phyloP scores from a whole-genome alignment of 805 yeast species.

The Myxozyma udenii region DNA sequence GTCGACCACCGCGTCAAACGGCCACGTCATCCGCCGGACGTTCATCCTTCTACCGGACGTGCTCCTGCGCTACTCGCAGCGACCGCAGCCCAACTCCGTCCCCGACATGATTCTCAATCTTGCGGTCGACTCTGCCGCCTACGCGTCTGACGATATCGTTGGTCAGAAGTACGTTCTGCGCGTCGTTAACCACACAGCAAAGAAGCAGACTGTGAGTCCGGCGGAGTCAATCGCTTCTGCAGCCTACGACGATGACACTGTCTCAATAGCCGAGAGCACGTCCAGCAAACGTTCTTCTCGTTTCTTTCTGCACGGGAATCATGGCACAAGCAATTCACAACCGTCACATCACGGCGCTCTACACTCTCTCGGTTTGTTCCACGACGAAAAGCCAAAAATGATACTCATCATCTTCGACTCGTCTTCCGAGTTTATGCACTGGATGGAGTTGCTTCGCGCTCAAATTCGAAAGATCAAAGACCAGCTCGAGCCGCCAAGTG shows the following conservation, averaged over 20 bases:
- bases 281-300: slow-evolving; percentile 6
- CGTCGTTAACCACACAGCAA: slow-evolving; percentile 12
- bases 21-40: slow-evolving; percentile 8
- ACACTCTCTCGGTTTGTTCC: slow-evolving; percentile 10
- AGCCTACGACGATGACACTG: not conserved
- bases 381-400: slow-evolving; percentile 17
- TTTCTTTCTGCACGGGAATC: slow-evolving; percentile 3
- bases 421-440: slow-evolving; percentile 19
- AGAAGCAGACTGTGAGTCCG: not conserved
- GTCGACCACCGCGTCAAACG: not conserved
- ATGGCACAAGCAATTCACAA: not conserved
- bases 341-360: slow-evolving; percentile 3
- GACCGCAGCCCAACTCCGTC: slow-evolving; percentile 1
- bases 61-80: slow-evolving; percentile 14
- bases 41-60: slow-evolving; percentile 18
- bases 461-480: slow-evolving; percentile 11
- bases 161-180: slow-evolving; percentile 26
- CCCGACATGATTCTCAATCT: slow-evolving; percentile 17
- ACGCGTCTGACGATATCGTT: slow-evolving; percentile 27
- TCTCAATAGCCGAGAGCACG: not conserved
- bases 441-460: slow-evolving; percentile 22
- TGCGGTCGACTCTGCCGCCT: slow-evolving; percentile 20
- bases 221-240: not conserved
- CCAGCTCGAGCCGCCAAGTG: not conserved
- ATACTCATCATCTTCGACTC: slow-evolving; percentile 15